Evolutionary conservation across 495 filamentous ascomycete species (phyloP).

Genomic region (Annulohypoxylon moriforme): DNA sequence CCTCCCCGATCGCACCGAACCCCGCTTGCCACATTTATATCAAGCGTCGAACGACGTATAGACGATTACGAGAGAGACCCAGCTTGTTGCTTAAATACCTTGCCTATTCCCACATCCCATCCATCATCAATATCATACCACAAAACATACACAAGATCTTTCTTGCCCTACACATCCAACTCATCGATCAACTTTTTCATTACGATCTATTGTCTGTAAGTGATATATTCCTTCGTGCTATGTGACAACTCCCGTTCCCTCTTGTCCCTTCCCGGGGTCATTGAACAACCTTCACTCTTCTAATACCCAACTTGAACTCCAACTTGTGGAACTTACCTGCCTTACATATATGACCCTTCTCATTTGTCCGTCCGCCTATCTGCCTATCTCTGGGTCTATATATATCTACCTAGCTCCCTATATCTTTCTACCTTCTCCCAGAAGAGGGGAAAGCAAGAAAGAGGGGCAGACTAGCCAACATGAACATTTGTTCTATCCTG

Average conservation of each 20-base stretch:
- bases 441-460: not conserved
- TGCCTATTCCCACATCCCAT: slow-evolving; percentile 9
- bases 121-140: slow-evolving; percentile 24
- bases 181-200: slow-evolving; percentile 5
- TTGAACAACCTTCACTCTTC: not conserved
- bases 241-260: slow-evolving; percentile 17
- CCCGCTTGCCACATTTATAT: slow-evolving; percentile 32
- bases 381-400: not conserved
- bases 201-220: slow-evolving; percentile 11
- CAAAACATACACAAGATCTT: slow-evolving; percentile 15
- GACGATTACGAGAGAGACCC: not conserved
- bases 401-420: not conserved
- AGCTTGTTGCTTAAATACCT: slow-evolving; percentile 16
- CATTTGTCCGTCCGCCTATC: not conserved
- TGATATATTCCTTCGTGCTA: slow-evolving; percentile 15
- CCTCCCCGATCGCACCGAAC: slow-evolving; percentile 33
- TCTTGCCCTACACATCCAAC: slow-evolving; percentile 4
- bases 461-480: not conserved
- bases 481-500: not conserved
- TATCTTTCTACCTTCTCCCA: not conserved
- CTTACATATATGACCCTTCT: slow-evolving; percentile 4
- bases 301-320: not conserved
- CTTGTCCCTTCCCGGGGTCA: not conserved
- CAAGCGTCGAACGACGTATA: slow-evolving; percentile 17
- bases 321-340: slow-evolving; percentile 18